phyloP scores from a whole-genome alignment of 1,284 basidiomycete species.

The Exobasidium cylindrosporum region DNA sequence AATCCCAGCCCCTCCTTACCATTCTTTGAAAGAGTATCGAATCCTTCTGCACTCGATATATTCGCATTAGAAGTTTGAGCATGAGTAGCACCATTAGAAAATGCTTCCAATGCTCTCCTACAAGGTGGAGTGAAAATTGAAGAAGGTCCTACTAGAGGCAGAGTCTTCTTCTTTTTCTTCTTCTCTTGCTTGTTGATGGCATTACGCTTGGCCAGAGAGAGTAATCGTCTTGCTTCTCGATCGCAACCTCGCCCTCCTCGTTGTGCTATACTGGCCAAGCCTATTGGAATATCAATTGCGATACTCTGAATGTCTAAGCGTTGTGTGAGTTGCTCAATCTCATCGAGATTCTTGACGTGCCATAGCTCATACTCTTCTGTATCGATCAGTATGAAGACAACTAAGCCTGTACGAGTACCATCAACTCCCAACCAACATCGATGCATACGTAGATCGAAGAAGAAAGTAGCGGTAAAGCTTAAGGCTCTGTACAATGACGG shows the following conservation, averaged over 20 bases:
- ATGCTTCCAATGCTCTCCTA: neutral
- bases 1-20: neutral
- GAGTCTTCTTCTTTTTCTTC: neutral
- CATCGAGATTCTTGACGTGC: neutral
- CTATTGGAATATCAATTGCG: constrained; percentile 11
- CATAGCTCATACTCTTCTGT: neutral
- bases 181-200: constrained; percentile 1
- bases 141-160: constrained; percentile 5
- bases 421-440: constrained; percentile 9
- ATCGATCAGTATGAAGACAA: neutral
- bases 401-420: neutral
- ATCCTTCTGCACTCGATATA: neutral
- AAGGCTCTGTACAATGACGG: too few relatives aligned
- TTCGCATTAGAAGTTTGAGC: constrained; percentile 1
- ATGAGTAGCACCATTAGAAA: constrained; percentile 1
- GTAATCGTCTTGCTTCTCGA: neutral
- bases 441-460: too few relatives aligned
- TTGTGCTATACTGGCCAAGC: neutral
- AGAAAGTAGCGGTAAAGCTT: too few relatives aligned
- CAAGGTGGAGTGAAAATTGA: constrained; percentile 13
- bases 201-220: neutral
- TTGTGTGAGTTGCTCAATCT: neutral
- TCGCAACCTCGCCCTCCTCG: constrained; percentile 5
- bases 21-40: neutral
- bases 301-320: neutral